Conservation (phyloP, 257 asterid genomes). For the Catharanthus roseus region DNA sequence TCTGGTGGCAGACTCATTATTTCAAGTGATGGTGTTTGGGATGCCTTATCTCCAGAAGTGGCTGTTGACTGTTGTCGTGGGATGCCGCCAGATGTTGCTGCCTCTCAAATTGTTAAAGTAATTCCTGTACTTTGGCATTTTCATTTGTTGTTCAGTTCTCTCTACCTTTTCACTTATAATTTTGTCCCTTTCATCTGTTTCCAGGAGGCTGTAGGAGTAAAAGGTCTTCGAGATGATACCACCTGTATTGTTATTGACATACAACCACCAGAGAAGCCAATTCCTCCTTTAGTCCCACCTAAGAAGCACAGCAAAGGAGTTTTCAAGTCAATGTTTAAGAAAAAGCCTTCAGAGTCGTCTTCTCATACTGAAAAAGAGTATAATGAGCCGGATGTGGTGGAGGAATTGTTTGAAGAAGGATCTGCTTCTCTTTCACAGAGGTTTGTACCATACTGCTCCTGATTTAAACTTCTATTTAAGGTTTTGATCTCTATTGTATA, state of each 20-base stretch:
- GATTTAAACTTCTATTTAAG: slow-evolving; percentile 1
- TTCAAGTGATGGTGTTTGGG: slow-evolving; percentile 99
- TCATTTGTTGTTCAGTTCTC: neutral
- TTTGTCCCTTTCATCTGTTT: slow-evolving; percentile 10
- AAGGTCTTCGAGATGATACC: slow-evolving; percentile 95
- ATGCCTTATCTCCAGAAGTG: slow-evolving; percentile 76
- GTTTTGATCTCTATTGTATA: neutral
- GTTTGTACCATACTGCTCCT: slow-evolving; percentile 22
- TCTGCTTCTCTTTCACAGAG: slow-evolving; percentile 93
- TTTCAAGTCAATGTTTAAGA: slow-evolving; percentile 80
- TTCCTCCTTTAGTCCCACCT: slow-evolving; percentile 49
- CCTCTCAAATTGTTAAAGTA: slow-evolving; percentile 90
- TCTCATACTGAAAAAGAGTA: slow-evolving; percentile 54
- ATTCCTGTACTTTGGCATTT: neutral
- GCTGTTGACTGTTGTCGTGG: slow-evolving; percentile 88
- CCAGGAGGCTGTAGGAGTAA: slow-evolving; percentile 78
- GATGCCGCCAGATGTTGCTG: slow-evolving; percentile 83
- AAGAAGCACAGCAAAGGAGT: slow-evolving; percentile 78
- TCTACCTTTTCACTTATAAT: slow-evolving; percentile 12
- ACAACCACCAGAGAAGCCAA: slow-evolving; percentile 61
- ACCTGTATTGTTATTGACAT: slow-evolving; percentile 95
- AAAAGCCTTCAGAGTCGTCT: slow-evolving; percentile 53
- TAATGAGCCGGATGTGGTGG: slow-evolving; percentile 60
- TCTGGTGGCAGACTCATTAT: slow-evolving; percentile 89
- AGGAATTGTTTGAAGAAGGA: slow-evolving; percentile 93